Evolutionary conservation across 306 rosid species (phyloP).

Genomic region (Coriaria nepalensis): DNA sequence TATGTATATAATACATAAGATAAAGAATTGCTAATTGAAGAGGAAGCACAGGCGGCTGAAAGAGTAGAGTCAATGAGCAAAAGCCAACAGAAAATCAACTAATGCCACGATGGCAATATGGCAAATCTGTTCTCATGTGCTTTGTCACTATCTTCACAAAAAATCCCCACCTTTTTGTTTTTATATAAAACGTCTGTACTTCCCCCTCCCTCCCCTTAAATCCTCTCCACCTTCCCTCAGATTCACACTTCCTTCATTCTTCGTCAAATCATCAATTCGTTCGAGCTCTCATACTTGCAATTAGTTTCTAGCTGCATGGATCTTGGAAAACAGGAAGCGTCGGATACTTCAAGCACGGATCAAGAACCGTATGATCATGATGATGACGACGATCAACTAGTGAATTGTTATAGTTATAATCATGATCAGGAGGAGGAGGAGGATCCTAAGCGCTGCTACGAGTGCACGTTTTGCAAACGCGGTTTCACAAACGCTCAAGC

Average conservation of each 20-base stretch:
- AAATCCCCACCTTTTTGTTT: slow-evolving; percentile 11
- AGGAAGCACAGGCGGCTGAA: too few species aligned
- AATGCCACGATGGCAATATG: slow-evolving; percentile 18
- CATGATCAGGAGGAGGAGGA: too few species aligned
- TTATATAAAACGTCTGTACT: slow-evolving; percentile 22
- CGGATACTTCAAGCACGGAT: slow-evolving; percentile 45
- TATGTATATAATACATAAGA: too few species aligned
- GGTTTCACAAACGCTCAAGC: slow-evolving; percentile 80
- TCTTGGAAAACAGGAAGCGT: slow-evolving; percentile 20
- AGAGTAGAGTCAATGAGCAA: too few species aligned
- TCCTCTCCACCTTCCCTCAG: slow-evolving; percentile 1
- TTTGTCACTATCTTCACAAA: slow-evolving; percentile 23
- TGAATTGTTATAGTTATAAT: too few species aligned
- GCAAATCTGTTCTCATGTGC: slow-evolving; percentile 18
- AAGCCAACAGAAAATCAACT: slow-evolving; percentile 14
- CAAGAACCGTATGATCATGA: slow-evolving; percentile 13
- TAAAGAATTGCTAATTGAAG: too few species aligned
- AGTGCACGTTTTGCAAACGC: slow-evolving; percentile 64
- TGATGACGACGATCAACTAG: slow-evolving; percentile 1
- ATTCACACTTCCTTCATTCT: not conserved
- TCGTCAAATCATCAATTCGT: too few species aligned
- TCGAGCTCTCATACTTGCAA: not conserved
- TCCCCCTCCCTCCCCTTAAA: not conserved
- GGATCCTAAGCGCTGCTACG: slow-evolving; percentile 36
- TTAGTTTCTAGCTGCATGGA: slow-evolving; percentile 18